Percentiles rank a stretch among this genome's conserved stretches.
phyloP scores from a whole-genome alignment of 768 basidiomycete genomes.

The Lactifluus hygrophoroides region DNA sequence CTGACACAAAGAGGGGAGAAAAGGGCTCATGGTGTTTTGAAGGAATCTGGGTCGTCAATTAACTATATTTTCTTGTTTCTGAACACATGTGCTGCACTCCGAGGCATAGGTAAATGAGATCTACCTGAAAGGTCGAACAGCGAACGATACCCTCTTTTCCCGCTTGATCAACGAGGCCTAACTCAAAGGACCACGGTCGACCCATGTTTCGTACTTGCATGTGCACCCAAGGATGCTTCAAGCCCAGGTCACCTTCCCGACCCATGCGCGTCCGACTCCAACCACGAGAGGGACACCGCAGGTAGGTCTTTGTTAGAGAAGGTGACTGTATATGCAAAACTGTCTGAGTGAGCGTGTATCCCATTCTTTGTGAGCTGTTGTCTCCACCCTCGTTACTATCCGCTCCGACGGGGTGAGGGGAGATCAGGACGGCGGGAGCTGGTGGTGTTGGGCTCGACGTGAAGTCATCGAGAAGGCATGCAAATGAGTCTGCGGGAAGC shows the following conservation, averaged over 20 bases:
- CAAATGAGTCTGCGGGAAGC: slow-evolving; percentile 53
- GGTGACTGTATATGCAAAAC: slow-evolving; percentile 79
- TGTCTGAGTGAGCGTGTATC: slow-evolving; percentile 44
- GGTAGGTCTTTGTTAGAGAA: slow-evolving; percentile 55
- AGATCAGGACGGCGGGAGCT: slow-evolving; percentile 39
- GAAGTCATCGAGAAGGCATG: slow-evolving; percentile 54
- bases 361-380: slow-evolving; percentile 27
- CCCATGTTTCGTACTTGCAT: slow-evolving; percentile 63
- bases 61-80: not conserved
- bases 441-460: slow-evolving; percentile 41
- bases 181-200: slow-evolving; percentile 66
- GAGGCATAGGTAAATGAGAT: slow-evolving; percentile 10
- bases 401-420: slow-evolving; percentile 30
- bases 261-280: slow-evolving; percentile 6
- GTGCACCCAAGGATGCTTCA: slow-evolving; percentile 69
- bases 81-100: not conserved
- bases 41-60: not conserved
- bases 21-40: not conserved
- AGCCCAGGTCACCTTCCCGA: slow-evolving; percentile 35
- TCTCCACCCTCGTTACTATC: slow-evolving; percentile 16
- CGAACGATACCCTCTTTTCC: slow-evolving; percentile 53
- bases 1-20: not conserved
- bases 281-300: slow-evolving; percentile 46
- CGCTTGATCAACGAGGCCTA: slow-evolving; percentile 59
- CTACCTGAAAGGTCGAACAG: slow-evolving; percentile 77